Percentiles rank a stretch among this genome's conserved stretches.
Evolutionary conservation across 495 filamentous ascomycete species (phyloP).

Genomic region (Lepidopterella palustris): DNA sequence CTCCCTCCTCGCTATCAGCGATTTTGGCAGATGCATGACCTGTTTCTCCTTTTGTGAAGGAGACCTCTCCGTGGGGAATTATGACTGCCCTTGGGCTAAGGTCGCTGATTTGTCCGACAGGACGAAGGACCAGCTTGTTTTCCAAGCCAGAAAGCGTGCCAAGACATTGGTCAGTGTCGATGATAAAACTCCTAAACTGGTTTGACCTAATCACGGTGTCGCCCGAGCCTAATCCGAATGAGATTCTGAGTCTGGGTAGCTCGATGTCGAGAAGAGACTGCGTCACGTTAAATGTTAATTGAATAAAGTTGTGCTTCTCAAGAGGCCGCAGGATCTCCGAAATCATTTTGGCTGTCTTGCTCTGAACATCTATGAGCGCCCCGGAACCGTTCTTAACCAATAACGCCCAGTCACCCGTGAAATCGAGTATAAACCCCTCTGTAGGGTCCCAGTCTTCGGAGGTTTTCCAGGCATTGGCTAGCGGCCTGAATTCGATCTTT

Average conservation of each 20-base stretch:
- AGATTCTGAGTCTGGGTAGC: background rate
- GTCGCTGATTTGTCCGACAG: background rate
- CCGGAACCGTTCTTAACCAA: background rate
- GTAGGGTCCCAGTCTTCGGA: background rate
- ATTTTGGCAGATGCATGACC: background rate
- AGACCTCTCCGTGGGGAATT: background rate
- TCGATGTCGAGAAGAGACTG: background rate
- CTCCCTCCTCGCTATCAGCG: background rate
- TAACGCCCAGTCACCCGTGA: background rate
- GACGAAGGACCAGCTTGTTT: background rate
- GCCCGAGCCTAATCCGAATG: background rate
- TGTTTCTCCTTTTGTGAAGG: background rate
- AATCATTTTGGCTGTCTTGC: background rate
- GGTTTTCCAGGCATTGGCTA: background rate
- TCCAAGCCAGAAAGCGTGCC: background rate
- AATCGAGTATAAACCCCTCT: background rate
- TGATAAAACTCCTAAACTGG: background rate
- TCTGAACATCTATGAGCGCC: background rate
- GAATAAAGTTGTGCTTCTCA: background rate
- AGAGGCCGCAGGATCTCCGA: background rate
- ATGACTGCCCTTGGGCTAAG: background rate
- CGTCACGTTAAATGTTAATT: background rate
- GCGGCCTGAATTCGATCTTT: constrained; percentile 46
- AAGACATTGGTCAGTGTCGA: background rate
- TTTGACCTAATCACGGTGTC: background rate